These are phyloP conservation scores for Canna indica DNA, from an alignment of 176 grass and related monocot genomes.

Conservation along the genomic window DNA sequence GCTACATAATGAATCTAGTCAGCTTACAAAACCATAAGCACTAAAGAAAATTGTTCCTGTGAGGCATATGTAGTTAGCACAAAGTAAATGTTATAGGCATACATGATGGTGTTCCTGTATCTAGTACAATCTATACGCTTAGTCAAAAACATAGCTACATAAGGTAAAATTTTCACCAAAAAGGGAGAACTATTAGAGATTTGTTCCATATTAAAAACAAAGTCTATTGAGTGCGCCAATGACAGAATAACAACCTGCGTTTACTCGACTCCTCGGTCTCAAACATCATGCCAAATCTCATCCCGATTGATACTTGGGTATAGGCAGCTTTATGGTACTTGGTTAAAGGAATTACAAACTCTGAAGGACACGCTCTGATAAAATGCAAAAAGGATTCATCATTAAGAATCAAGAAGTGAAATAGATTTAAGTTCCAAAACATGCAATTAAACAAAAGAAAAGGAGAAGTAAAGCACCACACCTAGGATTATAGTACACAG, in stretches of 20 bases:
- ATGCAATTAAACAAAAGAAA: neutral
- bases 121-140: too few relatives aligned
- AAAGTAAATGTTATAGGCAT: too few relatives aligned
- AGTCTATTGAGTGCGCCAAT: neutral
- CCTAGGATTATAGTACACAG: constrained; percentile 96
- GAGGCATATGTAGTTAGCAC: neutral
- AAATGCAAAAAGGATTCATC: neutral
- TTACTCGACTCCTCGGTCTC: constrained; percentile 94
- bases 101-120: too few relatives aligned
- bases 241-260: constrained; percentile 45
- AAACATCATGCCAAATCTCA: constrained; percentile 99
- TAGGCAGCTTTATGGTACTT: constrained; percentile 72
- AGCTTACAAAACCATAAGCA: neutral
- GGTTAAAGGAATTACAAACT: constrained; percentile 75
- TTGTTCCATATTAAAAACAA: neutral
- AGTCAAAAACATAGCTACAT: too few relatives aligned
- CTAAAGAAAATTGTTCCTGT: neutral
- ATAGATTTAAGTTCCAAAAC: neutral
- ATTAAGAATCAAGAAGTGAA: constrained; percentile 5
- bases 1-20: neutral
- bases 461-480: constrained; percentile 15
- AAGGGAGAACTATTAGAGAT: neutral
- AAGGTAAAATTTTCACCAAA: neutral
- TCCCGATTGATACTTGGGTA: constrained; percentile 72
- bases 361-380: constrained; percentile 67